Percentiles rank a stretch among this genome's conserved stretches.
These are phyloP conservation scores for Ulota crispa DNA, from an alignment of 225 moss, liverwort and hornwort species.

Conservation along the genomic window DNA sequence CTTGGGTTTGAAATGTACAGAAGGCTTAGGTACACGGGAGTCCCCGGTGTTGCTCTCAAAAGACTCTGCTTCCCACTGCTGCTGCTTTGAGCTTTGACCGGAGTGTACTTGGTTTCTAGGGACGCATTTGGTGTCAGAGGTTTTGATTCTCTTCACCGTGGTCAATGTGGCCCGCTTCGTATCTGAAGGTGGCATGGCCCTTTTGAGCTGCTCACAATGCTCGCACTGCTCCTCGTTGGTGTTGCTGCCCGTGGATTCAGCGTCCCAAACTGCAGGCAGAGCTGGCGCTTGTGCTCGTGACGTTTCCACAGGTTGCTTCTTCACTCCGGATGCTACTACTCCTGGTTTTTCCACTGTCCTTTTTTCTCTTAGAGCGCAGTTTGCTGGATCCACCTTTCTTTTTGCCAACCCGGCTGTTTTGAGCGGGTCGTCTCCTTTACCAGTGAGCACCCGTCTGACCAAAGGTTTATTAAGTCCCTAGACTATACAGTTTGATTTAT, in stretches of 20 bases:
- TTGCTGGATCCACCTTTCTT: neutral
- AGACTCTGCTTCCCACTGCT: conserved; percentile 27
- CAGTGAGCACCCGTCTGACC: conserved; percentile 62
- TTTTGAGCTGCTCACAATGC: conserved; percentile 35
- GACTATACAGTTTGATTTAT: neutral
- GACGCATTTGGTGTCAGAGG: neutral
- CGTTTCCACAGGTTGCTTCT: neutral
- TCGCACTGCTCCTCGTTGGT: conserved; percentile 15
- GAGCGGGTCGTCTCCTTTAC: conserved; percentile 57
- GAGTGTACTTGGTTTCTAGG: neutral
- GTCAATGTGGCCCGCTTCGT: conserved; percentile 17
- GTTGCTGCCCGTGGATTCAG: conserved; percentile 36
- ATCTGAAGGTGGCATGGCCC: conserved; percentile 17
- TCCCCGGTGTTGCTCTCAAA: conserved; percentile 23
- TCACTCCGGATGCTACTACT: neutral
- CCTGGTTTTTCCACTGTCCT: neutral
- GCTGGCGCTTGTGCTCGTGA: neutral
- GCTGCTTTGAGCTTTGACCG: neutral
- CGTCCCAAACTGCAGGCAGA: conserved; percentile 11
- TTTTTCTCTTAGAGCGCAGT: neutral
- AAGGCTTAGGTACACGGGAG: neutral
- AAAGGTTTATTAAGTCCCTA: neutral
- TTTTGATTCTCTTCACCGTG: conserved; percentile 16
- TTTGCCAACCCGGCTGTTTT: conserved; percentile 15
- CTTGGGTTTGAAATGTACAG: neutral